Base-by-base conservation (phyloP, 179 eudicot genomes). In the Spinacia oleracea region DNA sequence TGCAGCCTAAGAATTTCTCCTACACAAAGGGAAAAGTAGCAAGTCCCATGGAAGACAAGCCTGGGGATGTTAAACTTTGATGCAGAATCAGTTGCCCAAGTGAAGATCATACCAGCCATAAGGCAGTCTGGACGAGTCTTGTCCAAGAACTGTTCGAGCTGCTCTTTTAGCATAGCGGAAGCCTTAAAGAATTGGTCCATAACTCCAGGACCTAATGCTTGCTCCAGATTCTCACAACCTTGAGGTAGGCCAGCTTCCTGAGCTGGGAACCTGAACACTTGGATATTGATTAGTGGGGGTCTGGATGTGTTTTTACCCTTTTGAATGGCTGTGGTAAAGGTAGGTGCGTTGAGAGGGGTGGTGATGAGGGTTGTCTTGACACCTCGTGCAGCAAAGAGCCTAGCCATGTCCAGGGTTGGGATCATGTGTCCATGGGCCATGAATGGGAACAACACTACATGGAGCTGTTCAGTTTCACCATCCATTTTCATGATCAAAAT, bases 341-440 rank as follows among this genome's bases (percentile, higher is more conserved):
- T 51, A 23, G 50, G 58, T 0, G 86, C 82, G 66, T 85, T 79
- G 45, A 43, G 66, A 64, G 85, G 81, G 79, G 88, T 85, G 56
- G 88, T 85, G 62, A 83, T 50, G 32, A 86, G 67, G 74, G 86
- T 86, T 62, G 72, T 66, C 51, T 46, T 81, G 69, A 65, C 88
- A 20, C 83, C 83, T 7, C 66, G 79, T 32, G 83, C 18, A 11
- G 83, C 83, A 42, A 86, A 81, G 58, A 83, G 81, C 51, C 83
- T 70, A 12, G 83, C 86, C 0, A 84, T 70, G 79, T 83, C 83
- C n/a, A 80, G 71, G 74, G 73, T 75, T 1, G 86, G 86, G 66
- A 85, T 83, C 80, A 78, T 73, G 65, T 85, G 85, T 60, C 86
- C 88, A 67, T 74, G 59, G n/a, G 84, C 84, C 74, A 83, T 18